Conservation (phyloP, 78 protist species). For the Guillardia theta region DNA sequence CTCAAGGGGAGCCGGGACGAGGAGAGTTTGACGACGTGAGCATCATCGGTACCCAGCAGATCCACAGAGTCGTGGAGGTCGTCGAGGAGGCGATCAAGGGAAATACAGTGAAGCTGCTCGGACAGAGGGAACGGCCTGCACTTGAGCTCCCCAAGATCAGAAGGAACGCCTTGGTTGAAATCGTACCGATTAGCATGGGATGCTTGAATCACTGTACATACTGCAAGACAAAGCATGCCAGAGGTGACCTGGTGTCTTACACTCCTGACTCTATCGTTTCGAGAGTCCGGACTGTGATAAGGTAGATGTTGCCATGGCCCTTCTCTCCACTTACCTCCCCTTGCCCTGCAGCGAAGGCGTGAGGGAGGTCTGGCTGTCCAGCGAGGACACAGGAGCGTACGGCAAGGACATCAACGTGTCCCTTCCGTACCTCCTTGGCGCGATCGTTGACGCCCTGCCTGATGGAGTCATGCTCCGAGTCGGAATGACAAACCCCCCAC, state of each 20-base stretch:
- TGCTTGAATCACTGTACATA: conserved; percentile 70
- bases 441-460: conserved; percentile 56
- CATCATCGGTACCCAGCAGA: conserved; percentile 64
- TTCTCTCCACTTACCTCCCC: background rate
- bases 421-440: background rate
- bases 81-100: conserved; percentile 65
- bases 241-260: conserved; percentile 56
- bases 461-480: conserved; percentile 65
- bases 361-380: conserved; percentile 13
- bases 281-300: background rate
- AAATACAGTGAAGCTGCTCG: conserved; percentile 44
- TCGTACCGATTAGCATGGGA: conserved; percentile 67
- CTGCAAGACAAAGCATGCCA: conserved; percentile 81
- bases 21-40: background rate
- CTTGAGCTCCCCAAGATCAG: conserved; percentile 73
- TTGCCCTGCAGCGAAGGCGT: background rate
- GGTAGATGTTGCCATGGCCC: background rate
- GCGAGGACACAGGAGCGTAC: conserved; percentile 35
- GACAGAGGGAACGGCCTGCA: conserved; percentile 40
- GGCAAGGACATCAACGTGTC: conserved; percentile 52
- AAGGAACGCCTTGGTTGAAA: conserved; percentile 64
- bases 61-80: conserved; percentile 68
- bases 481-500: conserved; percentile 82
- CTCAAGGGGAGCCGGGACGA: conserved; percentile 67
- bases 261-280: background rate